These are phyloP conservation scores for Schizophyllum amplum DNA, from an alignment of 1,284 basidiomycete genomes.

Conservation along the genomic window DNA sequence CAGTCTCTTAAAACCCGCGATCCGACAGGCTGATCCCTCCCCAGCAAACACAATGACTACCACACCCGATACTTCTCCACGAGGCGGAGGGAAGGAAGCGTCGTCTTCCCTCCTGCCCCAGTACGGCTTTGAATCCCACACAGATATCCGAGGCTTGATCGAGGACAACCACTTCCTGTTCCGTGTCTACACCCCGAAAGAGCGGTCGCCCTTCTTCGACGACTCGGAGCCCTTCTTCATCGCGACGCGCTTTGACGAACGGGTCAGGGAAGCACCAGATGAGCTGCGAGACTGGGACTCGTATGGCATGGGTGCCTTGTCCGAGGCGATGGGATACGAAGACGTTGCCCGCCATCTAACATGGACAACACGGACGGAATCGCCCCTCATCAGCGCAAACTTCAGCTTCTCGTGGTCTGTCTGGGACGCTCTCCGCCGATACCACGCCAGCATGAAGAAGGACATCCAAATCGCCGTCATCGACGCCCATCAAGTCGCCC, in stretches of 20 bases:
- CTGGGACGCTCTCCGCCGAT: conserved; percentile 71
- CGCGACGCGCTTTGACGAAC: conserved; percentile 51
- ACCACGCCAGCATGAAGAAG: conserved; percentile 59
- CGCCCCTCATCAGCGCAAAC: conserved; percentile 63
- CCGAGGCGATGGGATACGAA: conserved; percentile 36
- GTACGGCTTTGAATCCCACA: conserved; percentile 58
- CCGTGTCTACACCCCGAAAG: conserved; percentile 68
- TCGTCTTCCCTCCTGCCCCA: conserved; percentile 40
- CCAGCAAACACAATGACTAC: not conserved
- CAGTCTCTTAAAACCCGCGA: not conserved
- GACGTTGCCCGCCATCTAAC: conserved; percentile 65
- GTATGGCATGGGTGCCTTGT: conserved; percentile 1
- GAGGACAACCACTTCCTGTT: conserved; percentile 64
- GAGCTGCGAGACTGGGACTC: conserved; percentile 19
- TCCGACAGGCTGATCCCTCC: not conserved
- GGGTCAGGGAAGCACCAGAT: conserved; percentile 32
- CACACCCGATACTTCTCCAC: not conserved
- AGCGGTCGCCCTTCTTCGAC: conserved; percentile 42
- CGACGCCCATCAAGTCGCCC: conserved; percentile 50
- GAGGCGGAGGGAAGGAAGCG: not conserved
- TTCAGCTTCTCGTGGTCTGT: conserved; percentile 75
- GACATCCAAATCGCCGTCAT: conserved; percentile 70
- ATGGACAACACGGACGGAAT: conserved; percentile 62
- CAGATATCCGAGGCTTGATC: conserved; percentile 52
- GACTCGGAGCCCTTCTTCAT: conserved; percentile 53